Conservation (phyloP, 2,329 filamentous ascomycete genomes). For the Nigrospora sphaerica region DNA sequence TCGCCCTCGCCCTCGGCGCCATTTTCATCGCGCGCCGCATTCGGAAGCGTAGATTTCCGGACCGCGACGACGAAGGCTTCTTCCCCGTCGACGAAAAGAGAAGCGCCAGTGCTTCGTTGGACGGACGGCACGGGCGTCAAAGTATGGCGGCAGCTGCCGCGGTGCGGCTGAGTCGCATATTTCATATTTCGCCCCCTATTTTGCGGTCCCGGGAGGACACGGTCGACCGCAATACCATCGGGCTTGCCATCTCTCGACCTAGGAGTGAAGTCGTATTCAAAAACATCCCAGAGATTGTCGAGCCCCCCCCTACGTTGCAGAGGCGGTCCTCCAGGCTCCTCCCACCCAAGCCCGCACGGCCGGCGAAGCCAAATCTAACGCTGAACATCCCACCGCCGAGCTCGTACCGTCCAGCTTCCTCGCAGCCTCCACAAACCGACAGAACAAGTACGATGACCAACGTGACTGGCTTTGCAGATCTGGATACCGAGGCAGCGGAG, state of each 20-base stretch:
- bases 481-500: constrained; percentile 23
- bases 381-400: constrained; percentile 24
- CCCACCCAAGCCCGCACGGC: constrained; percentile 27
- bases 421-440: constrained; percentile 40
- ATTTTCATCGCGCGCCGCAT: constrained; percentile 36
- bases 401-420: constrained; percentile 25
- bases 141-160: constrained; percentile 7
- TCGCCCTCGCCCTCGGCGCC: constrained; percentile 38
- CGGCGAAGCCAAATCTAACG: constrained; percentile 34
- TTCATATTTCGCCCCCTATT: constrained; percentile 35
- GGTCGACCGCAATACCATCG: constrained; percentile 28
- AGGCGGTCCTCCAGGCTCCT: constrained; percentile 35
- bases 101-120: constrained; percentile 18
- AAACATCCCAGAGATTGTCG: constrained; percentile 6
- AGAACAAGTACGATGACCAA: constrained; percentile 34
- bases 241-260: constrained; percentile 35
- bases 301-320: constrained; percentile 12
- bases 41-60: constrained; percentile 31
- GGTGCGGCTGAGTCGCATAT: constrained; percentile 14
- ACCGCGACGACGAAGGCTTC: constrained; percentile 28
- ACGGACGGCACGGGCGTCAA: background rate
- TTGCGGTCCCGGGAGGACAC: constrained; percentile 16
- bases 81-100: constrained; percentile 27
- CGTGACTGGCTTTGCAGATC: constrained; percentile 22
- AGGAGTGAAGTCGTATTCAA: constrained; percentile 11